Percentiles rank a stretch among this genome's conserved stretches.
Evolutionary conservation across 768 basidiomycete genomes (phyloP).

Genomic region (Cystobasidium onofrii): DNA sequence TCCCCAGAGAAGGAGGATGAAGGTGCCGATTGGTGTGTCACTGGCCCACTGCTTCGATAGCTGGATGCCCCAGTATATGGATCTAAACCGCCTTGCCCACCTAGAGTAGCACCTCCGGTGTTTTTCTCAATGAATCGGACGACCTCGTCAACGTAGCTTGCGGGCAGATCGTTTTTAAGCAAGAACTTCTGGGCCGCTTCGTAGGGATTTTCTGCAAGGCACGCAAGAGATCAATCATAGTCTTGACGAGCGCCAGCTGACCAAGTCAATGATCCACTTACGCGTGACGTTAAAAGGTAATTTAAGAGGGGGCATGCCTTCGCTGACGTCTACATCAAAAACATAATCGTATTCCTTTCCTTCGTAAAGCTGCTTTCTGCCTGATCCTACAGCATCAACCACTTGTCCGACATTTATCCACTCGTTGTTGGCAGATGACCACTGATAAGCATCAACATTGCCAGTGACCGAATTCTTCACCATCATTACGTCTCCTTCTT

Average conservation of each 20-base stretch:
- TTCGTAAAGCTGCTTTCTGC: slow-evolving; percentile 80
- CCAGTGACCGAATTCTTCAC: slow-evolving; percentile 60
- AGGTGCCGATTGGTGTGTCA: background rate
- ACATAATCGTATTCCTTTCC: slow-evolving; percentile 98
- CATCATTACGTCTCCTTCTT: slow-evolving; percentile 89
- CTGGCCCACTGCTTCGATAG: slow-evolving; percentile 19
- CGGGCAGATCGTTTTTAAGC: slow-evolving; percentile 68
- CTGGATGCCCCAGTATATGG: slow-evolving; percentile 69
- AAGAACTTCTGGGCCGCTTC: slow-evolving; percentile 82
- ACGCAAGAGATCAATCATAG: background rate
- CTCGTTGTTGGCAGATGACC: slow-evolving; percentile 59
- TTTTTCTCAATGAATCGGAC: slow-evolving; percentile 90
- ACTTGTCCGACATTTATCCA: slow-evolving; percentile 97
- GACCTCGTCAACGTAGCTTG: slow-evolving; percentile 76
- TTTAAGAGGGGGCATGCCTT: slow-evolving; percentile 84
- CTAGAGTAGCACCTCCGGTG: slow-evolving; percentile 64
- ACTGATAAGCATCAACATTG: slow-evolving; percentile 87
- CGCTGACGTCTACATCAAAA: slow-evolving; percentile 94
- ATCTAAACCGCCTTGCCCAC: slow-evolving; percentile 59
- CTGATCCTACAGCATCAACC: slow-evolving; percentile 82
- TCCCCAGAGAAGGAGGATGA: slow-evolving; percentile 9
- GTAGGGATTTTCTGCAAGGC: slow-evolving; percentile 74
- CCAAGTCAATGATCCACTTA: background rate
- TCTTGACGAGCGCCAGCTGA: background rate
- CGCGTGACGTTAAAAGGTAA: slow-evolving; percentile 73